Evolutionary conservation across 768 basidiomycete species (phyloP).

Genomic region (Suillus alpinus): DNA sequence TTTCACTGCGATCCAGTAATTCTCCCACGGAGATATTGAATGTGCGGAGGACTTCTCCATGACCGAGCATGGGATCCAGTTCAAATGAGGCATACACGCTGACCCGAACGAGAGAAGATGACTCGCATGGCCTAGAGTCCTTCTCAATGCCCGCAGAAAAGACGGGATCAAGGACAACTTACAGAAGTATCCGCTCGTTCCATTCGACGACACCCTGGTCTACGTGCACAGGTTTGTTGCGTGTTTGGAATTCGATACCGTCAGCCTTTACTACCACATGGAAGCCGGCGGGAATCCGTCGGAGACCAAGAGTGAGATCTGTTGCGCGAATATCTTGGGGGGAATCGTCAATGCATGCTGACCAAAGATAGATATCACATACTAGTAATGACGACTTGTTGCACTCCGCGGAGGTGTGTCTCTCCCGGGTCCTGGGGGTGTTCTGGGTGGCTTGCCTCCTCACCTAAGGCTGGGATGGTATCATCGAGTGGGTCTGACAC

Average conservation of each 20-base stretch:
- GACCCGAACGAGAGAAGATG: not conserved
- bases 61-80: constrained; percentile 4
- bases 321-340: constrained; percentile 11
- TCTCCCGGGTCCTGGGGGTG: not conserved
- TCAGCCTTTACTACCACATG: not conserved
- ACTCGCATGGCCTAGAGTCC: not conserved
- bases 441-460: not conserved
- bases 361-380: not conserved
- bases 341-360: not conserved
- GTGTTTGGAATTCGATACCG: not conserved
- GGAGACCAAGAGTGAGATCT: constrained; percentile 4
- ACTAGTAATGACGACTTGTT: not conserved
- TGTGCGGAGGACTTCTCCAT: constrained; percentile 4
- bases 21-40: not conserved
- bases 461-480: not conserved
- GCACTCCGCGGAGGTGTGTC: not conserved
- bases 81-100: constrained; percentile 8
- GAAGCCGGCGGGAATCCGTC: constrained; percentile 11
- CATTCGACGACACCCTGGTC: not conserved
- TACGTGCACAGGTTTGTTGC: not conserved
- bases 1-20: not conserved
- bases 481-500: not conserved
- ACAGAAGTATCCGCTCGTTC: constrained; percentile 1
- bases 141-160: not conserved
- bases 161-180: not conserved